Evolutionary conservation across 805 yeast genomes (phyloP).

Genomic region (Maudiozyma bulderi): DNA sequence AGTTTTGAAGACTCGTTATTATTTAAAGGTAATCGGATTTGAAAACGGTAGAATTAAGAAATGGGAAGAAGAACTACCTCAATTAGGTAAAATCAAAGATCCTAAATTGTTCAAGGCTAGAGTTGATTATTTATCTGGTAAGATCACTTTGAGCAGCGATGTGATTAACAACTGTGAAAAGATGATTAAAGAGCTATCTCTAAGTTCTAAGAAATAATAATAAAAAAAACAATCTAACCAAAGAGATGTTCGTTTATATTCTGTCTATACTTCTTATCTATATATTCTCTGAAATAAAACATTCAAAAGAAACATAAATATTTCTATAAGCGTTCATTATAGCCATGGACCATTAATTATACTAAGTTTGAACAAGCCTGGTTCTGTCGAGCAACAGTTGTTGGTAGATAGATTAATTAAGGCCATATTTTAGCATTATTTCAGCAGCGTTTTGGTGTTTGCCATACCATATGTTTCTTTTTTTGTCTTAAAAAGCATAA

Average conservation of each 20-base stretch:
- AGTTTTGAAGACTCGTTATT: constrained; percentile 54
- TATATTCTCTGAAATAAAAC: no score
- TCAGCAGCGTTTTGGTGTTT: no score
- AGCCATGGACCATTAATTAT: no score
- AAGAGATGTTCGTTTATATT: neutral
- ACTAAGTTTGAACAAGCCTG: no score
- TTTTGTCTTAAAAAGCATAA: no score
- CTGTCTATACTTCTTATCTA: neutral
- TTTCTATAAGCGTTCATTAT: neutral
- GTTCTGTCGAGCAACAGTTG: no score
- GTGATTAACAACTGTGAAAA: constrained; percentile 42
- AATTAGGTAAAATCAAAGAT: constrained; percentile 42
- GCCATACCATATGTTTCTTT: no score
- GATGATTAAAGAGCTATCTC: constrained; percentile 30
- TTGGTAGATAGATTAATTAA: no score
- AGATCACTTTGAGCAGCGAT: constrained; percentile 52
- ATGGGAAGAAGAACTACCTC: constrained; percentile 64
- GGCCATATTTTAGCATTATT: no score
- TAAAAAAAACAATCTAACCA: no score
- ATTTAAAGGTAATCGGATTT: constrained; percentile 42
- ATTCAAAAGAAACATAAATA: neutral
- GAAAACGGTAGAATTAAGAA: constrained; percentile 55
- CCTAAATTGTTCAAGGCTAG: constrained; percentile 47
- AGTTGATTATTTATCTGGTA: constrained; percentile 51
- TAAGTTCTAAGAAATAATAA: constrained; percentile 1